phyloP scores from a whole-genome alignment of 2,329 filamentous ascomycete species.

The Colletotrichum filicis region DNA sequence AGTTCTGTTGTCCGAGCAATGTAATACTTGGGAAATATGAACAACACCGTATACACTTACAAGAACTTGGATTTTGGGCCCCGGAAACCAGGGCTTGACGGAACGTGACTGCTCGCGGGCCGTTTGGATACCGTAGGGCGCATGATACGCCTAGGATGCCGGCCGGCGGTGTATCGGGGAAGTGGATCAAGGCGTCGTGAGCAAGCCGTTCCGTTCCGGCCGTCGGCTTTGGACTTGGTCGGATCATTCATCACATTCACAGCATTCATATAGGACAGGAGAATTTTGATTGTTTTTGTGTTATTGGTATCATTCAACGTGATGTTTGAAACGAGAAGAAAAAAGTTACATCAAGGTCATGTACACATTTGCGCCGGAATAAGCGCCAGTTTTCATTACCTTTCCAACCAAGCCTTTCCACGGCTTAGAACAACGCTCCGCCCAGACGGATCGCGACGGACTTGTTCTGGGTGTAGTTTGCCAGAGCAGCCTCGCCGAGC shows the following conservation, averaged over 20 bases:
- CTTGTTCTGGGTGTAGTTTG: constrained; percentile 77
- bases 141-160: too few species aligned
- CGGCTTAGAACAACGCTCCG: constrained; percentile 52
- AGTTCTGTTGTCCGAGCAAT: too few species aligned
- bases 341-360: constrained; percentile 32
- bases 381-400: constrained; percentile 27
- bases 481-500: constrained; percentile 73
- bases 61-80: too few species aligned
- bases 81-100: too few species aligned
- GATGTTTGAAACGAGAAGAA: constrained; percentile 15
- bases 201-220: neutral
- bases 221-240: too few species aligned
- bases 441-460: constrained; percentile 67
- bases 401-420: neutral
- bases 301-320: constrained; percentile 33
- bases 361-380: constrained; percentile 33
- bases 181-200: neutral
- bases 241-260: neutral
- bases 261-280: neutral
- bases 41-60: too few species aligned
- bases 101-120: too few species aligned
- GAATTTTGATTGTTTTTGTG: neutral
- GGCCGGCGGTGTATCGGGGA: too few species aligned
- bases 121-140: too few species aligned
- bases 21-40: too few species aligned